Conservation (phyloP, 2,329 filamentous ascomycete genomes). For the Pseudogymnoascus sp. region DNA sequence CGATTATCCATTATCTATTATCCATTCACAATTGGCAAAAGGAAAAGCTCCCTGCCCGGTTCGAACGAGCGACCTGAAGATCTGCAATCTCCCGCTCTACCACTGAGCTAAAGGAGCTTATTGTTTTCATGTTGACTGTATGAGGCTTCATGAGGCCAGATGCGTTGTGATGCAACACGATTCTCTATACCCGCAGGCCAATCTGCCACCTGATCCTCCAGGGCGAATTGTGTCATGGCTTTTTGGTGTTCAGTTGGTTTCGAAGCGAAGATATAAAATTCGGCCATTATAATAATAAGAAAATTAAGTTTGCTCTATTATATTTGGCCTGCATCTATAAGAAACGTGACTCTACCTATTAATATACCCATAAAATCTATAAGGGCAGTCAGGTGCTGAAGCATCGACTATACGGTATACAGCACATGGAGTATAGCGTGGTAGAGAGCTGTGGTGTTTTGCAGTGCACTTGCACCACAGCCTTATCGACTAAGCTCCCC, state of each 20-base stretch:
- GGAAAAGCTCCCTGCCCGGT: slow-evolving; percentile 10
- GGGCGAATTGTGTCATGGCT: background rate
- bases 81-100: slow-evolving; percentile 14
- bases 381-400: background rate
- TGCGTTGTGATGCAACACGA: background rate
- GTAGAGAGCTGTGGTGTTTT: background rate
- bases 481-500: background rate
- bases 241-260: background rate
- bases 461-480: background rate
- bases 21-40: slow-evolving; percentile 6
- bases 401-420: background rate
- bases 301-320: background rate
- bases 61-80: slow-evolving; percentile 13
- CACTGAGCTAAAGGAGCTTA: slow-evolving; percentile 13
- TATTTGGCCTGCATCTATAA: background rate
- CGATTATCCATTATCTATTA: background rate
- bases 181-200: background rate
- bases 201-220: background rate
- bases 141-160: background rate
- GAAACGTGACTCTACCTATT: background rate
- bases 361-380: background rate
- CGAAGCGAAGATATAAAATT: background rate
- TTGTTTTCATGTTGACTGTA: background rate
- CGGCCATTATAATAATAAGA: background rate
- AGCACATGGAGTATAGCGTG: background rate